A percentile compares a stretch with the other conserved stretches of the same genome.
Conservation (phyloP, 352 stramenopile genomes). For the Globisporangium camurandrum region DNA sequence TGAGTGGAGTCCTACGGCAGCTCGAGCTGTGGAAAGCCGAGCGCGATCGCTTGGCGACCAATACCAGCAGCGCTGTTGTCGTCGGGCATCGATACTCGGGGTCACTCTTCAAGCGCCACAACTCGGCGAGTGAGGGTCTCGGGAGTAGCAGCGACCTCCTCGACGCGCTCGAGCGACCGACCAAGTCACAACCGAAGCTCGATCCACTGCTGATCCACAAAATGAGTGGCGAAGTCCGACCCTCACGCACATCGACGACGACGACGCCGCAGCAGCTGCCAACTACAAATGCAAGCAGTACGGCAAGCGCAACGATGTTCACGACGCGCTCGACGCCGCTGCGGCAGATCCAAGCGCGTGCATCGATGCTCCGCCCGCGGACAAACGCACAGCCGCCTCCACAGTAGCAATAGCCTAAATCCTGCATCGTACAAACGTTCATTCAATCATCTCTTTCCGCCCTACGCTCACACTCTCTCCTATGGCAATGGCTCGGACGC, state of each 20-base stretch:
- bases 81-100: slow-evolving; percentile 22
- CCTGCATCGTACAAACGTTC: background rate
- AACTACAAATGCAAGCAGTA: slow-evolving; percentile 8
- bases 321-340: slow-evolving; percentile 10
- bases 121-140: slow-evolving; percentile 7
- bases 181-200: slow-evolving; percentile 55
- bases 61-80: slow-evolving; percentile 6
- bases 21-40: slow-evolving; percentile 30
- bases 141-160: background rate
- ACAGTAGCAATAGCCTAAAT: background rate
- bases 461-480: slow-evolving; percentile 1
- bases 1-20: slow-evolving; percentile 30
- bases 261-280: slow-evolving; percentile 4
- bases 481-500: slow-evolving; percentile 82
- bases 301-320: slow-evolving; percentile 14
- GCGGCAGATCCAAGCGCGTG: slow-evolving; percentile 45
- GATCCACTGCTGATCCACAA: slow-evolving; percentile 49
- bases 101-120: slow-evolving; percentile 18
- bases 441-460: slow-evolving; percentile 1
- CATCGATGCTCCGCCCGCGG: slow-evolving; percentile 46
- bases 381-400: slow-evolving; percentile 17
- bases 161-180: slow-evolving; percentile 25
- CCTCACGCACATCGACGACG: too few species aligned
- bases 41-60: slow-evolving; percentile 13
- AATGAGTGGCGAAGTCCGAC: slow-evolving; percentile 17